Base-by-base conservation (phyloP, 257 asterid species). In the Euphrasia confusa region DNA sequence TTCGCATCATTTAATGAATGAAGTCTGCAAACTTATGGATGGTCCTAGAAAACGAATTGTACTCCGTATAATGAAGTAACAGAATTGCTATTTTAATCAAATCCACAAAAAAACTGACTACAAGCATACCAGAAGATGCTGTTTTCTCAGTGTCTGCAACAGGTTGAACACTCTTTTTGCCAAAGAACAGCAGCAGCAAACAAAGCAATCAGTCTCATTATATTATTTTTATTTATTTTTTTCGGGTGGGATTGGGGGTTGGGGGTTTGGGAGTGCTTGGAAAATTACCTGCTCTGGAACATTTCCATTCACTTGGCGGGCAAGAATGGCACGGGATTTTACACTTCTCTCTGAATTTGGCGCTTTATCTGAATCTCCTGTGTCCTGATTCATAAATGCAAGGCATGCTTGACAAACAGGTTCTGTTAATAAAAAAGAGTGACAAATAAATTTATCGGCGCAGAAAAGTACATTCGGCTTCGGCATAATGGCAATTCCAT, bases 231-330 rank as follows among this genome's bases (percentile, higher is more conserved):
- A n/a, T 11, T 13, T 48, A 3, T 48, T 48, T 3, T n/a, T 17
- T 52, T 18, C 4, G 13, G 4, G 18, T 12, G 21, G 27, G 54
- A 8, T 24, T 10, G 54, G 17, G 4, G 13, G 4, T 7, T 2
- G 21, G 27, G 54, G 21, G 54, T 10, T 50, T n/a, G 54, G 54
- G 1, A 9, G 54, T 4, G 27, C 6, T 4, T 7, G 5, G n/a
- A 47, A 37, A 48, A 65, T 71, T 71, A 87, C 99, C 86, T 86
- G 97, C 68, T 92, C 99, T 47, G 94, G 86, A 72, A 80, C 80
- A 73, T 86, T 75, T 54, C 97, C 99, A 79, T 87, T 90, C 56
- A 64, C 89, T 55, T 80, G 91, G 54, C 97, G 90, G 44, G 84
- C 84, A 71, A 92, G 83, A 73, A 92, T 81, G 49, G 83, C 89